A percentile compares a stretch with the other conserved stretches of the same genome.
These are phyloP conservation scores for Rhododendron kiyosumense DNA, from an alignment of 148 eudicot species.

Conservation along the genomic window DNA sequence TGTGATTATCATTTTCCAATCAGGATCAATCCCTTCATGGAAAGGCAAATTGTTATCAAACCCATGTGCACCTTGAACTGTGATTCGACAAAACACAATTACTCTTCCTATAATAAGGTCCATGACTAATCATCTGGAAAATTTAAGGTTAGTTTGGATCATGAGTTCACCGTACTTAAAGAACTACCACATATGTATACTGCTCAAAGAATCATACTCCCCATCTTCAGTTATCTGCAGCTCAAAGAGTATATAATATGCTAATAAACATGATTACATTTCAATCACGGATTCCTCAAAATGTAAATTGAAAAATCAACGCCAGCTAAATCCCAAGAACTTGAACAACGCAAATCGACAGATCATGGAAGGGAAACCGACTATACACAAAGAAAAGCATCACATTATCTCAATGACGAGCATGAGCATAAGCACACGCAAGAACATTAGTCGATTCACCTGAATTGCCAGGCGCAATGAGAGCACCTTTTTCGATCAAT, in stretches of 20 bases:
- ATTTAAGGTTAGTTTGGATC: background rate
- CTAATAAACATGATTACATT: background rate
- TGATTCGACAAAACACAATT: background rate
- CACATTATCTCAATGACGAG: background rate
- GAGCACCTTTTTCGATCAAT: background rate
- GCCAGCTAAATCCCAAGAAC: background rate
- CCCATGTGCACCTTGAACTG: background rate
- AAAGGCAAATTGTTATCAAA: background rate
- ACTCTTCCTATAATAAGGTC: background rate
- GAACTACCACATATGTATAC: background rate
- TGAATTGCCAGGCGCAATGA: background rate
- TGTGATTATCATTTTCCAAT: background rate
- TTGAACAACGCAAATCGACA: background rate
- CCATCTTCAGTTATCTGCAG: background rate
- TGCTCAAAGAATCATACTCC: background rate
- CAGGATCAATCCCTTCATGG: background rate
- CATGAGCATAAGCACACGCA: background rate
- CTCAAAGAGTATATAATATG: background rate
- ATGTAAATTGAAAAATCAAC: background rate
- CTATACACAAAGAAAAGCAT: background rate
- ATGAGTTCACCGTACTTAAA: background rate
- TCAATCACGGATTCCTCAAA: background rate
- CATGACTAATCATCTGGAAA: background rate
- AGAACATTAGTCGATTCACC: background rate
- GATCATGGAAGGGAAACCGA: constrained; percentile 1